Percentiles rank a stretch among this genome's conserved stretches.
Conservation (phyloP, 306 rosid genomes). For the Fragaria vesca region DNA sequence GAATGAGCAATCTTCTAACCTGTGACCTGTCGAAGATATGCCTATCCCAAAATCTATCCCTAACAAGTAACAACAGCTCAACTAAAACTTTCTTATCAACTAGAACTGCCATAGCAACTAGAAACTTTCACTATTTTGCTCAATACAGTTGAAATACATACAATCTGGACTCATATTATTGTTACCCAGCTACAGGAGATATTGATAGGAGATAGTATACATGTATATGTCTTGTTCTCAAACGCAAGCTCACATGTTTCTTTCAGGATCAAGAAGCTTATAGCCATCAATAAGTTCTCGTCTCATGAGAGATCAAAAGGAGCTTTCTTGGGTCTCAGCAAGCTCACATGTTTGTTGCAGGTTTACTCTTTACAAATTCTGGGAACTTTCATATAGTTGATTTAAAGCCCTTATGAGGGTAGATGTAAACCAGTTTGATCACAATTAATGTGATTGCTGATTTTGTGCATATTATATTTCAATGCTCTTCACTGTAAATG, state of each 20-base stretch:
- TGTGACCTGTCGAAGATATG: background rate
- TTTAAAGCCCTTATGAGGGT: background rate
- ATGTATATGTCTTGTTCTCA: background rate
- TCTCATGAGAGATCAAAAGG: background rate
- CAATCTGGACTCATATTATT: conserved; percentile 1
- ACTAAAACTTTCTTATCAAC: background rate
- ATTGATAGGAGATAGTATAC: background rate
- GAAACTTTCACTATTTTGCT: background rate
- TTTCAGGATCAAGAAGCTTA: conserved; percentile 1
- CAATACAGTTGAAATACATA: background rate
- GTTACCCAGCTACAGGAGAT: background rate
- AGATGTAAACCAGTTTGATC: conserved; percentile 1
- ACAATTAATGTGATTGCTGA: background rate
- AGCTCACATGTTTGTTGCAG: conserved; percentile 7
- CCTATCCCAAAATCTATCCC: background rate
- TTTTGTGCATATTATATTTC: background rate
- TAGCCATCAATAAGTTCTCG: background rate
- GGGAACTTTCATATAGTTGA: conserved; percentile 15
- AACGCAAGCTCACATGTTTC: conserved; percentile 12
- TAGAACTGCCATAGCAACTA: background rate
- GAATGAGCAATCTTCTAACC: background rate
- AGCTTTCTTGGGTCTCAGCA: background rate
- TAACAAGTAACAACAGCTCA: background rate
- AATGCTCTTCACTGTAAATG: background rate
- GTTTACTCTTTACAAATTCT: background rate